Evolutionary conservation across 75 land plant species (phyloP).

Genomic region (Adiantum capillusveneris): DNA sequence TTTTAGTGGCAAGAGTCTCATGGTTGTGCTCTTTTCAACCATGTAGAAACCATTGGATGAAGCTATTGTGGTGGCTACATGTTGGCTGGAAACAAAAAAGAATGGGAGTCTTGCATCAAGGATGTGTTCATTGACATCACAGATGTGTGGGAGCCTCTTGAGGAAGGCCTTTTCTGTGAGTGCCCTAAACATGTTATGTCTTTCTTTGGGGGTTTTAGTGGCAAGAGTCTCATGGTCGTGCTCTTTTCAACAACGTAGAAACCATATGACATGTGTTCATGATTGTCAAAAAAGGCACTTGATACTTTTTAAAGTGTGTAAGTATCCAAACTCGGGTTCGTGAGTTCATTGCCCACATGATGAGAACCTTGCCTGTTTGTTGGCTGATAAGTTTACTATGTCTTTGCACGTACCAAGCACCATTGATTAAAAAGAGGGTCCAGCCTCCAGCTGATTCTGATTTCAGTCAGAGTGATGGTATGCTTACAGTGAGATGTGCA

Average conservation of each 20-base stretch:
- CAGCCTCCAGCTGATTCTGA: not conserved
- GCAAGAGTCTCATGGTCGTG: not conserved
- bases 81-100: constrained; percentile 40
- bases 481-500: too few relatives aligned
- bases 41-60: too few relatives aligned
- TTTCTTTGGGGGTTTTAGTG: too few relatives aligned
- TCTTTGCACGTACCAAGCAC: not conserved
- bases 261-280: constrained; percentile 88
- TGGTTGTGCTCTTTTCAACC: not conserved
- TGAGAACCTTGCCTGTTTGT: not conserved
- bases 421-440: not conserved
- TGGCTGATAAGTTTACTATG: not conserved
- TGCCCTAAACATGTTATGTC: too few relatives aligned
- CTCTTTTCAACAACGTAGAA: constrained; percentile 50
- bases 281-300: constrained; percentile 71
- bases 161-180: constrained; percentile 92
- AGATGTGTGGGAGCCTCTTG: constrained; percentile 93
- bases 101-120: constrained; percentile 72
- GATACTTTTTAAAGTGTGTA: constrained; percentile 85
- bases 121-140: constrained; percentile 69
- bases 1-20: not conserved
- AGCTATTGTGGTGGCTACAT: not conserved
- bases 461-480: not conserved
- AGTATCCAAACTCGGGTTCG: not conserved
- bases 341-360: not conserved